phyloP scores from a whole-genome alignment of 2,329 filamentous ascomycete genomes.

The Trichoderma brevicompactum region DNA sequence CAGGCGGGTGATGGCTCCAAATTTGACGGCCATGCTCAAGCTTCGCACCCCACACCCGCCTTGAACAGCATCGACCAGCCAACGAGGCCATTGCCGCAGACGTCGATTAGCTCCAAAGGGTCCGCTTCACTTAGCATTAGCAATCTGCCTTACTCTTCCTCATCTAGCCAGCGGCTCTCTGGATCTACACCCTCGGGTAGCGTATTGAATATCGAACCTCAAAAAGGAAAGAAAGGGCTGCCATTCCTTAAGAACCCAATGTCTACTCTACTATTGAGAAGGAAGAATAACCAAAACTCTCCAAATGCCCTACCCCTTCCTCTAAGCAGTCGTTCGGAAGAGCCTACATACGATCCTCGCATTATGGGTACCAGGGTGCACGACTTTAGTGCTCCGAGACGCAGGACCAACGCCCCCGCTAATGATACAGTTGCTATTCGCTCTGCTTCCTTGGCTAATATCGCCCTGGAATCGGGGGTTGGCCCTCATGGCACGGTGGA shows the following conservation, averaged over 20 bases:
- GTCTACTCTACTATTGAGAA: conserved; percentile 61
- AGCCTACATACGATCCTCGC: conserved; percentile 62
- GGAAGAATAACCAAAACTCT: conserved; percentile 57
- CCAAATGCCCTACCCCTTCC: conserved; percentile 51
- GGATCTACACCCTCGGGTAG: conserved; percentile 42
- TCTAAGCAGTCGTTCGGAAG: conserved; percentile 46
- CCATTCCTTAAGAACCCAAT: conserved; percentile 65
- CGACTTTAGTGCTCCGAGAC: conserved; percentile 66
- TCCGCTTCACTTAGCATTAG: conserved; percentile 54
- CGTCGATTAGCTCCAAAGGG: conserved; percentile 39
- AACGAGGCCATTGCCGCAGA: conserved; percentile 38
- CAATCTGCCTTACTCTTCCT: conserved; percentile 45
- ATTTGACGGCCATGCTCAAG: conserved; percentile 26
- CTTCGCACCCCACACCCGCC: conserved; percentile 20
- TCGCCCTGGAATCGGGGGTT: conserved; percentile 31
- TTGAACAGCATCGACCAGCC: conserved; percentile 42
- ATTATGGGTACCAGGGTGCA: conserved; percentile 68
- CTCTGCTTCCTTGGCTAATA: conserved; percentile 29
- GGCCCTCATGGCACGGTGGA: background rate
- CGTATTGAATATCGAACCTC: conserved; percentile 41
- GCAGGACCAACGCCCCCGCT: conserved; percentile 41
- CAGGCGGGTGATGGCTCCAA: conserved; percentile 29
- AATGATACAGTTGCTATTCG: conserved; percentile 30
- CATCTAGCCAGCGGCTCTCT: conserved; percentile 49
- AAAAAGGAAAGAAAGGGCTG: conserved; percentile 58